Evolutionary conservation across 345 rosid species (phyloP).

Genomic region (Pistacia vera): DNA sequence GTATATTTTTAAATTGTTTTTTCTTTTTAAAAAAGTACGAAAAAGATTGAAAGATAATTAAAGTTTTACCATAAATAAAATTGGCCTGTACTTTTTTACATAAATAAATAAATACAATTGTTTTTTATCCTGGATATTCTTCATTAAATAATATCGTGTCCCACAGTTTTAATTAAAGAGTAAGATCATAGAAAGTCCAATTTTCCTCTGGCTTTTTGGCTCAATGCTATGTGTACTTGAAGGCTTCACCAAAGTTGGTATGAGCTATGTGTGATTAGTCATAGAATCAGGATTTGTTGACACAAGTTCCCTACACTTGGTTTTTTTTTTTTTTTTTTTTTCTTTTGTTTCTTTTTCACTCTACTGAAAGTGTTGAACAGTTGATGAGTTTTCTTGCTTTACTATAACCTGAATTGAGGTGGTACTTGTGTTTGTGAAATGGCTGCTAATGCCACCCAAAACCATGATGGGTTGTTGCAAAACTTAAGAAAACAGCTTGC

Average conservation of each 20-base stretch:
- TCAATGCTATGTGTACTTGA: not conserved
- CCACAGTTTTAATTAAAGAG: not conserved
- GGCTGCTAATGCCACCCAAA: slow-evolving; percentile 41
- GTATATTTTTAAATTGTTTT: too few species aligned
- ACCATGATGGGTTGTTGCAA: slow-evolving; percentile 37
- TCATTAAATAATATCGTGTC: too few species aligned
- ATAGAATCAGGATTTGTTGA: not conserved
- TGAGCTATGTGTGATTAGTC: not conserved
- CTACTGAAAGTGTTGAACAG: not conserved
- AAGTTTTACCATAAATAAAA: too few species aligned
- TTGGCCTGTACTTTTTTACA: too few species aligned
- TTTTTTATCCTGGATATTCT: too few species aligned
- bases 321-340: not conserved
- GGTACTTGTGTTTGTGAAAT: slow-evolving; percentile 30
- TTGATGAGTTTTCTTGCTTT: not conserved
- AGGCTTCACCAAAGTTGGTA: not conserved
- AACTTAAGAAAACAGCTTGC: slow-evolving; percentile 74
- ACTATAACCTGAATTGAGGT: not conserved
- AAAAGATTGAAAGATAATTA: too few species aligned
- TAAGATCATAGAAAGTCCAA: not conserved
- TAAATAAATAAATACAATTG: too few species aligned
- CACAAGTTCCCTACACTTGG: not conserved
- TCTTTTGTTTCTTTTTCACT: not conserved
- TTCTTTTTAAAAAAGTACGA: too few species aligned
- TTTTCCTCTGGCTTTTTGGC: not conserved